Evolutionary conservation across 2,329 filamentous ascomycete species (phyloP).

Genomic region (Leptographium procerum): DNA sequence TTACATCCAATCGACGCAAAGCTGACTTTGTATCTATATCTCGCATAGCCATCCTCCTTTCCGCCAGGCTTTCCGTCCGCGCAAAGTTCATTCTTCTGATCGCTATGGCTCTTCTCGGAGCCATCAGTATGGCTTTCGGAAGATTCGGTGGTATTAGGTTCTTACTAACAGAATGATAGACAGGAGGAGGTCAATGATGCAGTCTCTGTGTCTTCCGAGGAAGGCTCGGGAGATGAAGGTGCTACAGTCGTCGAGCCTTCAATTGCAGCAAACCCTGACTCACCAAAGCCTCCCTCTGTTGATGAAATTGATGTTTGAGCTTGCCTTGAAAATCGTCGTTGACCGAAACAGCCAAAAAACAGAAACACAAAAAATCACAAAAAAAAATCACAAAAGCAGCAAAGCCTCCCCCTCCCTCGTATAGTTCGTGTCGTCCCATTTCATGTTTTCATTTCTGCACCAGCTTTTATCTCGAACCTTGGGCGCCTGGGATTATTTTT

Average conservation of each 20-base stretch:
- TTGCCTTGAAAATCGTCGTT: neutral
- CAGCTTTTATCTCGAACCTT: neutral
- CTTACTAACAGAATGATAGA: neutral
- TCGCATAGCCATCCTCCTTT: neutral
- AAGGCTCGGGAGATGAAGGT: conserved; percentile 36
- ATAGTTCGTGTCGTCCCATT: neutral
- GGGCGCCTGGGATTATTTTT: neutral
- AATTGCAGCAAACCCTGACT: conserved; percentile 17
- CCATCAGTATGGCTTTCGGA: neutral
- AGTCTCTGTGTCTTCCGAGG: conserved; percentile 29
- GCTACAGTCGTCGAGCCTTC: conserved; percentile 41
- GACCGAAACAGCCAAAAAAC: neutral
- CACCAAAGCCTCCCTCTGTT: neutral
- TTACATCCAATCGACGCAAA: neutral
- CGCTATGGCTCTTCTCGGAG: neutral
- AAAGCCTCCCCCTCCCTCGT: neutral
- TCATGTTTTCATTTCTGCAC: neutral
- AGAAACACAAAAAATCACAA: no score
- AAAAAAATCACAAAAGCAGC: neutral
- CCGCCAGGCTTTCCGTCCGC: neutral
- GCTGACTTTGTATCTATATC: neutral
- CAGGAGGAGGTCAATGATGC: conserved; percentile 28
- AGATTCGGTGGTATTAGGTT: no score
- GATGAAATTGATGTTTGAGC: neutral
- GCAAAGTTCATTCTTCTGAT: neutral